Percentiles rank a stretch among this genome's conserved stretches.
Evolutionary conservation across 169 alveolate species (phyloP).

Genomic region (Plasmodium coatneyi): DNA sequence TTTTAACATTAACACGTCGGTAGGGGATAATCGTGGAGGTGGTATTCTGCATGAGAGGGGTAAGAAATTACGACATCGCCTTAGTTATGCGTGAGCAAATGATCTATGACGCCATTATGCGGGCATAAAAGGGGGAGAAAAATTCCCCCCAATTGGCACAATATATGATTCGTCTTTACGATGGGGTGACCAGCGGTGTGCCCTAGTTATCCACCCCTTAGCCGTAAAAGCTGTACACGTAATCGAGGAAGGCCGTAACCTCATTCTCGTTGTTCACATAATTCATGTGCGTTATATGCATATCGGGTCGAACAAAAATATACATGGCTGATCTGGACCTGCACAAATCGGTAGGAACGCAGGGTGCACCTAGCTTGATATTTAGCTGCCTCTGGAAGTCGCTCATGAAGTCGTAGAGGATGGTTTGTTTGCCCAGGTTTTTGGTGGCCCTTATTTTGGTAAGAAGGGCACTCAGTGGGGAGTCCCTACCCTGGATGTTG

Average conservation of each 20-base stretch:
- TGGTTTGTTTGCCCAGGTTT: neutral
- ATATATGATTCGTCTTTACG: neutral
- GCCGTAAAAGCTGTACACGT: conserved; percentile 30
- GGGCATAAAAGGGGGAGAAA: neutral
- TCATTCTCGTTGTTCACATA: conserved; percentile 27
- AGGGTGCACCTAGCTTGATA: conserved; percentile 7
- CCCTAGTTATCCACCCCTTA: neutral
- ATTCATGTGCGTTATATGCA: conserved; percentile 57
- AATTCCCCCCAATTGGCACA: neutral
- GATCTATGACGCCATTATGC: neutral
- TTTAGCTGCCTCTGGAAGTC: conserved; percentile 45
- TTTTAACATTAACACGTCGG: neutral
- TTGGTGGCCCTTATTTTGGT: conserved; percentile 15
- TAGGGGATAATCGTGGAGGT: neutral
- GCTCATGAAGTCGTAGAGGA: conserved; percentile 30
- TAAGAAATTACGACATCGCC: neutral
- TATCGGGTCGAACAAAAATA: conserved; percentile 31
- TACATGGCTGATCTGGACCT: conserved; percentile 36
- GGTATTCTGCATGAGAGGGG: neutral
- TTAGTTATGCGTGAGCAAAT: neutral
- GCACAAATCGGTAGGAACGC: neutral
- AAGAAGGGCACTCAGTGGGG: neutral
- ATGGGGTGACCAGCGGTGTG: neutral
- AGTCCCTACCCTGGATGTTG: neutral
- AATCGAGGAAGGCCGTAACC: conserved; percentile 19